These are phyloP conservation scores for Aspergillus steynii DNA, from an alignment of 495 filamentous ascomycete genomes.

Conservation along the genomic window DNA sequence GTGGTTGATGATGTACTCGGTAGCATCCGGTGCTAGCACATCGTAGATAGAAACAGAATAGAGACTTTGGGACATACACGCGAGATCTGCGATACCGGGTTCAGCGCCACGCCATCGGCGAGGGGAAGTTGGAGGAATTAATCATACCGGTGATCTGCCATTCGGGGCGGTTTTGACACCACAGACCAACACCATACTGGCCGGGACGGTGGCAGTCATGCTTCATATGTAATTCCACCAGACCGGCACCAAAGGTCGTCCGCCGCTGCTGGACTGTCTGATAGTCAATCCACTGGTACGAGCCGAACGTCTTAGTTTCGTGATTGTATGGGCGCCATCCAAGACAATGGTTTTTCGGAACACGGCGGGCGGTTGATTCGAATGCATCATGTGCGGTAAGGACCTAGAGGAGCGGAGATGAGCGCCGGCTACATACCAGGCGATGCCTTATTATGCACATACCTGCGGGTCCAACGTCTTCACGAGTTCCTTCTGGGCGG, in stretches of 20 bases:
- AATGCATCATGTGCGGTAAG: slow-evolving; percentile 80
- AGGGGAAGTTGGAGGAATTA: background rate
- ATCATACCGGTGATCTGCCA: slow-evolving; percentile 88
- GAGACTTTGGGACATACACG: slow-evolving; percentile 82
- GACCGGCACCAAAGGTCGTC: slow-evolving; percentile 81
- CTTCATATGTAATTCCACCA: slow-evolving; percentile 78
- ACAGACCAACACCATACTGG: slow-evolving; percentile 86
- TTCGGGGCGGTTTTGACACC: slow-evolving; percentile 95
- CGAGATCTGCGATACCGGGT: slow-evolving; percentile 64
- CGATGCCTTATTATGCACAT: slow-evolving; percentile 14
- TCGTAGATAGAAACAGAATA: slow-evolving; percentile 96
- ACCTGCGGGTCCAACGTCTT: slow-evolving; percentile 74
- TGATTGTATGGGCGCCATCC: slow-evolving; percentile 82
- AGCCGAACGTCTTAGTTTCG: slow-evolving; percentile 70
- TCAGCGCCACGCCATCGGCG: background rate
- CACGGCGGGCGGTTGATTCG: slow-evolving; percentile 63
- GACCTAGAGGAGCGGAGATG: slow-evolving; percentile 36
- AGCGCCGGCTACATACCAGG: background rate
- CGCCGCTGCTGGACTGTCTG: slow-evolving; percentile 74
- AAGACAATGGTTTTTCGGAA: slow-evolving; percentile 66
- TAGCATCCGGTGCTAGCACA: slow-evolving; percentile 84
- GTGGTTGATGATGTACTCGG: slow-evolving; percentile 96
- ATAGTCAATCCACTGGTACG: slow-evolving; percentile 84
- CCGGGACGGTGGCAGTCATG: slow-evolving; percentile 57
- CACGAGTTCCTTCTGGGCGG: slow-evolving; percentile 68